Evolutionary conservation across 2,329 filamentous ascomycete genomes (phyloP).

Genomic region (Talaromyces sp.): DNA sequence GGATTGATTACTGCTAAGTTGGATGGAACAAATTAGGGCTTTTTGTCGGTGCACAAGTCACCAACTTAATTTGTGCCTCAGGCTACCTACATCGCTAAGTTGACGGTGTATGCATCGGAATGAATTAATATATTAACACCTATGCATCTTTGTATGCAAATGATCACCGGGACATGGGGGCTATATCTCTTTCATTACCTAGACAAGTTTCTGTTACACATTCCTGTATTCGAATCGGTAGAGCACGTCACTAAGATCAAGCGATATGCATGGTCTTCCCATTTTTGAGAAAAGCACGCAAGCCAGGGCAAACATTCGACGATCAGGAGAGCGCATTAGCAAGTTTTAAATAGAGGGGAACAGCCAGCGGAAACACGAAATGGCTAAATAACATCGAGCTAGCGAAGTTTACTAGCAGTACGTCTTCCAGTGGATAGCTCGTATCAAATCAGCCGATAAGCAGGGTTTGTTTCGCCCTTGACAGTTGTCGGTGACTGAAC

Average conservation of each 20-base stretch:
- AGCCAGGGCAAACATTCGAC: neutral
- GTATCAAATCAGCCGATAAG: conserved; percentile 2
- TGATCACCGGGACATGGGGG: neutral
- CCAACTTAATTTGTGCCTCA: neutral
- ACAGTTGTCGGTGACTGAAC: neutral
- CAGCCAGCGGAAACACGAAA: neutral
- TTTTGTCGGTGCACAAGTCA: neutral
- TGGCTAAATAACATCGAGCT: neutral
- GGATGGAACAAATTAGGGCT: neutral
- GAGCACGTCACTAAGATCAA: neutral
- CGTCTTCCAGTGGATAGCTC: neutral
- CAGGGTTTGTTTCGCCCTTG: neutral
- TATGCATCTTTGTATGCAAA: neutral
- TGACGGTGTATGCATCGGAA: neutral
- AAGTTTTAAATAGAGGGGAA: neutral
- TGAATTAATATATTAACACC: neutral
- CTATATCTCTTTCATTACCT: too few relatives aligned
- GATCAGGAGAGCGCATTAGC: neutral
- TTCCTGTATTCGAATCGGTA: neutral
- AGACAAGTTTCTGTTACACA: neutral
- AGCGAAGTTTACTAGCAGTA: neutral
- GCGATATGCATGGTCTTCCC: neutral
- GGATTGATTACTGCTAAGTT: neutral
- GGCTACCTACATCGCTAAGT: neutral
- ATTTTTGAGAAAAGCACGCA: neutral